A percentile compares a stretch with the other conserved stretches of the same genome.
Conservation (phyloP, 257 asterid genomes). For the Jaltomata sinuosa region DNA sequence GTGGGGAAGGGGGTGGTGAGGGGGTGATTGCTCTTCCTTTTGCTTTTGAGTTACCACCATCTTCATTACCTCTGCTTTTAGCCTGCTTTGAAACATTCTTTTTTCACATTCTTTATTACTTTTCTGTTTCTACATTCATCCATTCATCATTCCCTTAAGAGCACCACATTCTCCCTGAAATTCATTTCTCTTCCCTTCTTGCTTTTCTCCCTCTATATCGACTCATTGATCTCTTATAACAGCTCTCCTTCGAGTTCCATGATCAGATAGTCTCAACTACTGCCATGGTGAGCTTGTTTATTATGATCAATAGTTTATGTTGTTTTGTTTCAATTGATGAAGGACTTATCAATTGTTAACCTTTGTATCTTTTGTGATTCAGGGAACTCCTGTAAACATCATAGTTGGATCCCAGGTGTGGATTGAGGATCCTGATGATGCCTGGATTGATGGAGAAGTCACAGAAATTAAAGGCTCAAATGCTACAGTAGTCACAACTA, state of each 20-base stretch:
- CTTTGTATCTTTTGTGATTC: conserved; percentile 20
- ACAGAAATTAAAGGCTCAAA: conserved; percentile 52
- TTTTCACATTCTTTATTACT: conserved; percentile 25
- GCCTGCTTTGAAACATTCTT: conserved; percentile 47
- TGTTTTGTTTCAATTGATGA: neutral
- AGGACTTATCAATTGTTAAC: conserved; percentile 5
- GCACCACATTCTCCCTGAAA: conserved; percentile 16
- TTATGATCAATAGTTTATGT: conserved; percentile 10
- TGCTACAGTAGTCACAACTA: conserved; percentile 56
- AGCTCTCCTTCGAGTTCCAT: conserved; percentile 24
- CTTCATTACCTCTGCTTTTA: conserved; percentile 58
- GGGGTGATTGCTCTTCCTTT: conserved; percentile 43
- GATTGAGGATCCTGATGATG: conserved; percentile 75
- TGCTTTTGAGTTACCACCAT: conserved; percentile 62
- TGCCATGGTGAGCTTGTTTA: conserved; percentile 48
- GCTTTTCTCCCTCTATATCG: neutral
- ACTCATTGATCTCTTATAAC: conserved; percentile 6
- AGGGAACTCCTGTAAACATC: conserved; percentile 93
- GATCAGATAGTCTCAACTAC: conserved; percentile 41
- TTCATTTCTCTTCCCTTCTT: conserved; percentile 15
- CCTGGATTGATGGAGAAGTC: conserved; percentile 90
- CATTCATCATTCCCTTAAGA: conserved; percentile 27
- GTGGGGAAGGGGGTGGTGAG: conserved; percentile 30
- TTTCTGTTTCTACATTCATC: conserved; percentile 35
- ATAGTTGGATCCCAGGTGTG: conserved; percentile 90